Conservation (phyloP, 164 flowering plant genomes). For the Kalanchoe fedtschenkoi region DNA sequence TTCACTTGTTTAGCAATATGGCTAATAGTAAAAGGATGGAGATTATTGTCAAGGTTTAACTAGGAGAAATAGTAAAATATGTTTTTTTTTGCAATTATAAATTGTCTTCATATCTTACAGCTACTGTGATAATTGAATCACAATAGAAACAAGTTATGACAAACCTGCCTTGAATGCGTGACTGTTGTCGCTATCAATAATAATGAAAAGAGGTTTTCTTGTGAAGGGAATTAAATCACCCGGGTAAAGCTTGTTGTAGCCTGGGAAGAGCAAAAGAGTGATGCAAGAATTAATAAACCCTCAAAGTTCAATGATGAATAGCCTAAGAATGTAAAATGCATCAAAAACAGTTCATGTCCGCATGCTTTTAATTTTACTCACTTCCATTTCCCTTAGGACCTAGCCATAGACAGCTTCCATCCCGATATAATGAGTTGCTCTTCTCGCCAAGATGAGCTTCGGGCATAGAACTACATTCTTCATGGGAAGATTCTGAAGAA, state of each 20-base stretch:
- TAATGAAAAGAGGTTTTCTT: constrained; percentile 76
- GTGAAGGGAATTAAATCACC: constrained; percentile 93
- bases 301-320: neutral
- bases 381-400: constrained; percentile 76
- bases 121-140: neutral
- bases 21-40: neutral
- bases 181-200: constrained; percentile 92
- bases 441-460: constrained; percentile 24
- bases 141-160: constrained; percentile 48
- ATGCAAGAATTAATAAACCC: neutral
- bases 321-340: neutral
- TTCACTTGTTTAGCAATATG: neutral
- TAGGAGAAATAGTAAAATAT: neutral
- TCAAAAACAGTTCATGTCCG: neutral
- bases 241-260: constrained; percentile 62
- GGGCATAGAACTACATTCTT: constrained; percentile 16
- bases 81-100: neutral
- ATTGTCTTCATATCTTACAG: neutral
- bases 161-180: constrained; percentile 99
- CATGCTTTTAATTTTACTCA: constrained; percentile 13
- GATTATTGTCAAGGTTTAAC: neutral
- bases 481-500: constrained; percentile 22
- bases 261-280: constrained; percentile 27
- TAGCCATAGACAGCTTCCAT: constrained; percentile 41
- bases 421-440: constrained; percentile 26